Base-by-base conservation (phyloP, 768 basidiomycete species). In the Lyophyllum shimeji region DNA sequence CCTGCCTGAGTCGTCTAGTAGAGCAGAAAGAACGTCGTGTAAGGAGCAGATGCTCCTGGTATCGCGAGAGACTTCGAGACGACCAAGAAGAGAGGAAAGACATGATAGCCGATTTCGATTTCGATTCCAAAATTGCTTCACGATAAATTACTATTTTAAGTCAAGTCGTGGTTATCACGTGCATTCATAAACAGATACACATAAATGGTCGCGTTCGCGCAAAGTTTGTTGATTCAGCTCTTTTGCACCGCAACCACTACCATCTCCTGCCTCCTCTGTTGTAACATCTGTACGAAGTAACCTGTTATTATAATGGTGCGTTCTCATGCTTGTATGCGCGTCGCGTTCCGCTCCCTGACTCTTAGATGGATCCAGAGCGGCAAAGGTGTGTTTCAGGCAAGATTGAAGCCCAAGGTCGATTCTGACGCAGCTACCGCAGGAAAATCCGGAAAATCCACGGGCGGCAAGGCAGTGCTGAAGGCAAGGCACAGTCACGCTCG, bases 401-500 rank as follows among this genome's bases (percentile, higher is more conserved):
- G 33, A 24, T 57, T 3, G 11, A 45, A 46, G 25, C 25, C 18
- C 44, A 50, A 46, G 24, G 45, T 23, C 47, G 40, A 52, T 56
- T 48, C 44, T 60, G 45, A 59, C 39, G 50, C 51, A 17, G 15
- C 15, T 39, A 51, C 24, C 34, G 13, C 43, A 77, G 76, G 76
- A 65, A 80, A 80, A 71, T 72, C 77, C 47, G 85, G 85, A 53
- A 90, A 90, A 73, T 84, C 86, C 62, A 82, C 86, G 52, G 88
- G 87, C 65, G 85, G 89, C 64, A 89, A 86, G 74, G 78, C 80
- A 29, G 80, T 40, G 73, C 67, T 39, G 76, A 76, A 7, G 67
- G 60, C 67, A 89, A 84, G 69, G 76, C 82, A 11, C 82, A 82
- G 58, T 88, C 87, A 1, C 89, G 89, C 60, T 89, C 88, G 12